Evolutionary conservation across 345 rosid genomes (phyloP).

Genomic region (Aurinia saxatilis): DNA sequence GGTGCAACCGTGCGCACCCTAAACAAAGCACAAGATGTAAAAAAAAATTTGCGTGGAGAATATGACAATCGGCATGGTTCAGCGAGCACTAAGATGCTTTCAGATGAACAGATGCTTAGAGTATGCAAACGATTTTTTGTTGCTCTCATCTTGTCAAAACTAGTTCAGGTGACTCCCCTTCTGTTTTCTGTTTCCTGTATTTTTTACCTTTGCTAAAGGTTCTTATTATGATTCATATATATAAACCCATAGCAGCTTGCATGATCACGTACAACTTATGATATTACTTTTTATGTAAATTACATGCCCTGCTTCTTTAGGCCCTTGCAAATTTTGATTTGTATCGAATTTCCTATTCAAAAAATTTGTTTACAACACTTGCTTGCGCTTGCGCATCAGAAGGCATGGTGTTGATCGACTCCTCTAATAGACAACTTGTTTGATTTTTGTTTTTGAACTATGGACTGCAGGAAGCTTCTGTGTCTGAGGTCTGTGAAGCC

Average conservation of each 20-base stretch:
- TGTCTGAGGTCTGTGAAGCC: constrained; percentile 86
- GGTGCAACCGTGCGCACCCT: constrained; percentile 63
- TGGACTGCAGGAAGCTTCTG: constrained; percentile 75
- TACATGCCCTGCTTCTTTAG: constrained; percentile 2
- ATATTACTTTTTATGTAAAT: neutral
- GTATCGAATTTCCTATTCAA: neutral
- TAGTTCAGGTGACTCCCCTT: constrained; percentile 63
- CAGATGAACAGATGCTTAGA: constrained; percentile 73
- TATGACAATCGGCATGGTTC: constrained; percentile 34
- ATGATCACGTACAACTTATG: constrained; percentile 10
- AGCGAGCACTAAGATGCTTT: constrained; percentile 38
- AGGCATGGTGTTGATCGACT: constrained; percentile 3
- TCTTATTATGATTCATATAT: constrained; percentile 2
- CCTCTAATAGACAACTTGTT: neutral
- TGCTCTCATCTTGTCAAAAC: constrained; percentile 88
- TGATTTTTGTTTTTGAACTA: constrained; percentile 6
- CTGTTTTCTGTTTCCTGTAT: neutral
- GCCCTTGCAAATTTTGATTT: neutral
- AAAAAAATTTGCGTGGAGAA: constrained; percentile 39
- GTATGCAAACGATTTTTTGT: constrained; percentile 93
- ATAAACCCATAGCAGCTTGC: constrained; percentile 7
- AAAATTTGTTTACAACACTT: neutral
- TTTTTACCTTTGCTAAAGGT: constrained; percentile 1
- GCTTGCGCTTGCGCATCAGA: neutral
- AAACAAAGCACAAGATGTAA: constrained; percentile 36